Base-by-base conservation (phyloP, 306 rosid genomes). In the Sicyos baderoa region DNA sequence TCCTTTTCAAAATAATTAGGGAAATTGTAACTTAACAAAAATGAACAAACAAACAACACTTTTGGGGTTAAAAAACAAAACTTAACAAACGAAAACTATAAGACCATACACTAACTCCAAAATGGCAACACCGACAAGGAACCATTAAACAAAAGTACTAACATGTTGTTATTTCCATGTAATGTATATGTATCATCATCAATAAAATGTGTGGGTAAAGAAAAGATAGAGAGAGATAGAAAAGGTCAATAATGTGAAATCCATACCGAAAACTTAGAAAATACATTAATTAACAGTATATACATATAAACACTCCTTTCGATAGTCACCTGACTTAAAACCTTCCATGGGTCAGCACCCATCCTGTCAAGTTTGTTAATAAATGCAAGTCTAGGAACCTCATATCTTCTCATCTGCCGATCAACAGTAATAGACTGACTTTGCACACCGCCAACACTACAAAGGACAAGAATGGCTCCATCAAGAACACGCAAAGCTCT, bases 321-420 rank as follows among this genome's bases (percentile, higher is more conserved):
- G 54, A 68, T 61, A 53, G 2, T 21, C 44, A 90, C 99, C 99
- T 93, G 99, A 77, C 88, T 88, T 79, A 93, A 79, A 61, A 93
- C 99, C 83, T 90, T 93, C 94, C 94, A 93, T 3, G 99, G 99
- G 82, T 93, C 99, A 29, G 99, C 99, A 81, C 99, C 99, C 99
- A 93, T 93, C 73, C 99, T 83, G 71, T 93, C 99, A 52, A 93
- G 97, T 78, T 93, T 93, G 79, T 93, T 93, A 54, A 93, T 90
- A 77, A 93, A 93, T 72, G 99, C 99, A 81, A 93, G 70, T 77
- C 96, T 84, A 37, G 99, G 99, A 80, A 93, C 99, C 48, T 90
- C 97, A 5, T 90, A 93, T 85, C 97, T 82, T 80, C 88, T 90
- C 99, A 93, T 93, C 81, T 93, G 99, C 71, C 99, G 75, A 86